A percentile compares a stretch with the other conserved stretches of the same genome.
Conservation (phyloP, 163 green algal species). For the Chlorella variabilis region DNA sequence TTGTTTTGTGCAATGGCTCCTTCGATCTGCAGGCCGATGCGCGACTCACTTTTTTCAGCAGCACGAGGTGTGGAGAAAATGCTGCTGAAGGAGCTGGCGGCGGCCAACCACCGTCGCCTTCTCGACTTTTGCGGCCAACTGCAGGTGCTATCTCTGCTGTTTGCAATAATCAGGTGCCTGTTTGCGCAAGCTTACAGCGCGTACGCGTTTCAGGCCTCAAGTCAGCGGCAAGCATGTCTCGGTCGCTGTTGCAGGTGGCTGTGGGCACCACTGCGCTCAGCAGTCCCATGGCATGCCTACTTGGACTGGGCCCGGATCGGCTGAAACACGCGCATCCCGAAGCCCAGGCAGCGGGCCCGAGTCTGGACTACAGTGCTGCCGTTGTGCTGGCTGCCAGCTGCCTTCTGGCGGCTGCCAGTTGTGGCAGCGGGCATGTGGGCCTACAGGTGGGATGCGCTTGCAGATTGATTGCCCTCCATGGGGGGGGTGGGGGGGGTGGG, state of each 20-base stretch:
- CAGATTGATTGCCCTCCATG: no score
- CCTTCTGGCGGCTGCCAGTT: constrained; percentile 15
- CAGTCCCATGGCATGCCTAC: no score
- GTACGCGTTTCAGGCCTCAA: no score
- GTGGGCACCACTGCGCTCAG: not conserved
- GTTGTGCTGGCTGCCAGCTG: constrained; percentile 28
- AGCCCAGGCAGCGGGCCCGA: no score
- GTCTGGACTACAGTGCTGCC: constrained; percentile 12
- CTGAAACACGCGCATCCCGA: not conserved
- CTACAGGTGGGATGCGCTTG: constrained; percentile 17
- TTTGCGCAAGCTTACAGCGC: no score
- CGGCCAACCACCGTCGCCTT: constrained; percentile 16
- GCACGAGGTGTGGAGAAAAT: not conserved
- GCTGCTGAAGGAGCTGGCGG: constrained; percentile 21
- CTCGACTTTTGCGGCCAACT: constrained; percentile 4
- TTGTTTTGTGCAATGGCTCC: not conserved
- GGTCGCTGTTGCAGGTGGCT: constrained; percentile 7
- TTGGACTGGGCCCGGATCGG: not conserved
- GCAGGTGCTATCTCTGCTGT: not conserved
- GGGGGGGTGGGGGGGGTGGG: no score
- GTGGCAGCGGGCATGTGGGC: not conserved
- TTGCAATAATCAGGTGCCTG: no score
- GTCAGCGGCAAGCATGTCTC: no score
- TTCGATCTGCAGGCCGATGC: not conserved
- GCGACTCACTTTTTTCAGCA: constrained; percentile 9